A percentile compares a stretch with the other conserved stretches of the same genome.
These are phyloP conservation scores for Tieghemiomyces parasiticus DNA, from an alignment of 192 early-diverging fungal genomes.

Conservation along the genomic window DNA sequence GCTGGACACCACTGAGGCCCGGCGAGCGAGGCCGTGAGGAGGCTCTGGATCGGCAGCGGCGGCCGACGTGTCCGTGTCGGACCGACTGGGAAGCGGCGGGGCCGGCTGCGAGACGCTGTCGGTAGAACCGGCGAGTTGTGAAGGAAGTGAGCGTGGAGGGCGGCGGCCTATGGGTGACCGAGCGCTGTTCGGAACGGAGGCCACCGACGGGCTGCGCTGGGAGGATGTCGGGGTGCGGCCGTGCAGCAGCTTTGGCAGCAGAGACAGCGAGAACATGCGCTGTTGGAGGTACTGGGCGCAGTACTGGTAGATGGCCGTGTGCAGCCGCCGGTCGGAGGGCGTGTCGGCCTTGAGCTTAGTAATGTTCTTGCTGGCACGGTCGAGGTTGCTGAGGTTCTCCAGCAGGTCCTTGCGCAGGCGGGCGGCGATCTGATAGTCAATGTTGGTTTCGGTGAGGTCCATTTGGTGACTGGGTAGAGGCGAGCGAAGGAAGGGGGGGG, in stretches of 20 bases:
- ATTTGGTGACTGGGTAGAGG: constrained; percentile 30
- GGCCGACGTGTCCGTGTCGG: neutral
- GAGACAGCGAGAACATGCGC: constrained; percentile 61
- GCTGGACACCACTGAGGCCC: neutral
- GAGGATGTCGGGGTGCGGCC: neutral
- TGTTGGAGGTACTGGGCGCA: constrained; percentile 57
- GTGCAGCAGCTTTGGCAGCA: constrained; percentile 31
- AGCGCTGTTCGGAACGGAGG: neutral
- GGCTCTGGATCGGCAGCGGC: neutral
- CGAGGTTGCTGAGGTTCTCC: constrained; percentile 44
- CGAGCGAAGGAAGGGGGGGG: no score
- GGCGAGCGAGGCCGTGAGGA: neutral
- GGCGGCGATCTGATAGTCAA: constrained; percentile 40
- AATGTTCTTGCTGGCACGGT: constrained; percentile 44
- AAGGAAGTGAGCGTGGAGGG: no score
- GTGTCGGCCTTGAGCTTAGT: constrained; percentile 30
- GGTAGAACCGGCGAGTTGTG: no score
- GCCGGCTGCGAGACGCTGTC: neutral
- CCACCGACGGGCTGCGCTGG: neutral
- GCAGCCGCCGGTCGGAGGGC: constrained; percentile 35
- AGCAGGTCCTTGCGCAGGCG: constrained; percentile 45
- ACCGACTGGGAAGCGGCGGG: neutral
- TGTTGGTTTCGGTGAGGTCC: constrained; percentile 27
- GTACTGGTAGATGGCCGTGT: constrained; percentile 41
- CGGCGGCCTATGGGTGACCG: no score